Evolutionary conservation across 257 asterid genomes (phyloP), one percentile per base, ranked within the genome.

Genomic region (Marsdenia floribunda): DNA sequence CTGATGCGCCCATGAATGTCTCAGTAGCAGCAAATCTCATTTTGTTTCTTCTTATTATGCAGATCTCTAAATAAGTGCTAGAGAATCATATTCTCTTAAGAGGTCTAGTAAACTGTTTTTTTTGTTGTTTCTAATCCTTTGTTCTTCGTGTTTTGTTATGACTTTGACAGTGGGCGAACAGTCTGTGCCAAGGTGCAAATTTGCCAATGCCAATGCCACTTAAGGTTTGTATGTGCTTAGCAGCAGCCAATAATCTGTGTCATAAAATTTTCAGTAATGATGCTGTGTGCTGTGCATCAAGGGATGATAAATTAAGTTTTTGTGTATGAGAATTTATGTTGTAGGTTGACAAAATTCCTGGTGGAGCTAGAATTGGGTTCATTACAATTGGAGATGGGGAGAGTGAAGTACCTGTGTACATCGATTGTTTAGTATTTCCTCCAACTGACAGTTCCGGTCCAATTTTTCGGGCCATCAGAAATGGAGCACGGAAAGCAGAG

Each of bases 281-380:
- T 29, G 33, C 0, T n/a, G n/a, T n/a, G n/a, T 29, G 33, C 33
- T 29, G 33, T 29, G 33, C 0, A 29, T 29, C 33, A 29, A 29
- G 33, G 33, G 33, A 29, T 0, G 33, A 29, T 29, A 29, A 29
- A n/a, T n/a, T n/a, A n/a, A 29, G 33, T 29, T 29, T 29, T 29
- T 38, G 42, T 3, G 42, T 38, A 5, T 38, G 42, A 5, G 42
- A 38, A 6, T 44, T 29, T 29, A 29, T 29, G 33, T 29, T 13
- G 57, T 93, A 93, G 97, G 92, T 91, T 15, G 98, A 93, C 80
- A 93, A 88, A 79, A 90, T 91, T 78, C 91, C 91, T 0, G 90
- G 97, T 29, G 98, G 98, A 72, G 97, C 97, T 38, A 93, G 98
- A 74, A 90, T 93, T 70, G 96, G 97, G 40, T 93, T 93, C 82